These are phyloP conservation scores for Aspergillus unguis DNA, from an alignment of 2,329 filamentous ascomycete genomes.

Conservation along the genomic window DNA sequence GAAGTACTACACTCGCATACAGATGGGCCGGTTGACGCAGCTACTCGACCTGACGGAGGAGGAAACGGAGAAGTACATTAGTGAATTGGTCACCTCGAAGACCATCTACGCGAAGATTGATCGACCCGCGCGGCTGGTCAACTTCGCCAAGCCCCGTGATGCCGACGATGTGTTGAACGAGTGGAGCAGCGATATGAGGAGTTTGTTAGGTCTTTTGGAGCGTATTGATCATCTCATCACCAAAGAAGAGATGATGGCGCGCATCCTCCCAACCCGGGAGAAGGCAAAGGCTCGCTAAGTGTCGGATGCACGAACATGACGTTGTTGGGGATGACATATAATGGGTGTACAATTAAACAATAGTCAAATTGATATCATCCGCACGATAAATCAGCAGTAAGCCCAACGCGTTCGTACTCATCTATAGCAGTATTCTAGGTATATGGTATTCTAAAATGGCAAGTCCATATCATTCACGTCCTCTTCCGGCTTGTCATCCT, in stretches of 20 bases:
- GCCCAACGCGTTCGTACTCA: no score
- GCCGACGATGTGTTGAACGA: slow-evolving; percentile 96
- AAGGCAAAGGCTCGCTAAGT: slow-evolving; percentile 38
- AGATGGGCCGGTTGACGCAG: slow-evolving; percentile 83
- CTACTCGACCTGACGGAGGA: slow-evolving; percentile 89
- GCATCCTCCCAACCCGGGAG: slow-evolving; percentile 68
- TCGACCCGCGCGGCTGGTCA: slow-evolving; percentile 85
- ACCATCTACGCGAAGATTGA: slow-evolving; percentile 98
- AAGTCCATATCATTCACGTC: slow-evolving; percentile 66
- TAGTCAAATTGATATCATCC: slow-evolving; percentile 23
- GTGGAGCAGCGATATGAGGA: slow-evolving; percentile 99
- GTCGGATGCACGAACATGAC: not conserved
- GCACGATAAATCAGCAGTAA: not conserved
- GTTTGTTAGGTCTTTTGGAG: slow-evolving; percentile 76
- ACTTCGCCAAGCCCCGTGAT: slow-evolving; percentile 89
- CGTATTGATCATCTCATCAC: slow-evolving; percentile 97
- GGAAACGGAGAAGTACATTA: slow-evolving; percentile 99
- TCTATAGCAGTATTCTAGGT: not conserved
- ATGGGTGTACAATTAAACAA: slow-evolving; percentile 32
- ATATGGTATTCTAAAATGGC: slow-evolving; percentile 48
- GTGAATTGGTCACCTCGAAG: slow-evolving; percentile 93
- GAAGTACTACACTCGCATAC: slow-evolving; percentile 98
- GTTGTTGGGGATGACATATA: slow-evolving; percentile 14
- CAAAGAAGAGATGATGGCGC: slow-evolving; percentile 99
- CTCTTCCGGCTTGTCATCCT: slow-evolving; percentile 48